A percentile compares a stretch with the other conserved stretches of the same genome.
Conservation (phyloP, 495 filamentous ascomycete genomes). For the Lophiostoma macrostomum region DNA sequence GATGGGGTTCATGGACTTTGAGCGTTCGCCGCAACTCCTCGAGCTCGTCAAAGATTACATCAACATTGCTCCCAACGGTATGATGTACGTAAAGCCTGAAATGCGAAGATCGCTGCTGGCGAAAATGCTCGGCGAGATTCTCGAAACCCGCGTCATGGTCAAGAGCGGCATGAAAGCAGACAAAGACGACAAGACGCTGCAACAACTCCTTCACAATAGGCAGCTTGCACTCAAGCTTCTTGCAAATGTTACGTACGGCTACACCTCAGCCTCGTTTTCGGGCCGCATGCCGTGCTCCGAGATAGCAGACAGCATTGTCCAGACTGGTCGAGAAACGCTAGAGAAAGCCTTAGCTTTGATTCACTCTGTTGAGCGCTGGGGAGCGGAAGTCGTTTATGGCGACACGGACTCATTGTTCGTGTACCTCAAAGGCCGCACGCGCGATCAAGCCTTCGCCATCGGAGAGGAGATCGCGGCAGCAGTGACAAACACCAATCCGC, state of each 20-base stretch:
- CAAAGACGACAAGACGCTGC: constrained; percentile 82
- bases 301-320: constrained; percentile 97
- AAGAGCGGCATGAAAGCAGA: constrained; percentile 95
- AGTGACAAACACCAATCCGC: constrained; percentile 86
- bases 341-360: constrained; percentile 93
- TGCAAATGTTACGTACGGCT: constrained; percentile 97
- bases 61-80: constrained; percentile 93
- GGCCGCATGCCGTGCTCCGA: constrained; percentile 97
- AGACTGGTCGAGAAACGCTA: constrained; percentile 88
- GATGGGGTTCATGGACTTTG: constrained; percentile 87
- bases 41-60: constrained; percentile 79
- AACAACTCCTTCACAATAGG: constrained; percentile 87
- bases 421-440: constrained; percentile 79
- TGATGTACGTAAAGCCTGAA: constrained; percentile 86
- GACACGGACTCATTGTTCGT: constrained; percentile 98
- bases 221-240: constrained; percentile 96
- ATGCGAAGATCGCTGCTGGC: constrained; percentile 88
- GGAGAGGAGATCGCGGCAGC: constrained; percentile 88
- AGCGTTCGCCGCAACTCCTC: constrained; percentile 68
- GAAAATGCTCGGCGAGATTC: constrained; percentile 93
- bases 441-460: constrained; percentile 85
- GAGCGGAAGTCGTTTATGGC: constrained; percentile 94
- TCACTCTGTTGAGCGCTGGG: constrained; percentile 81
- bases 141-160: constrained; percentile 97
- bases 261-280: constrained; percentile 92